These are phyloP conservation scores for Zymoseptoria pseudotritici DNA, from an alignment of 2,329 filamentous ascomycete genomes.

Conservation along the genomic window DNA sequence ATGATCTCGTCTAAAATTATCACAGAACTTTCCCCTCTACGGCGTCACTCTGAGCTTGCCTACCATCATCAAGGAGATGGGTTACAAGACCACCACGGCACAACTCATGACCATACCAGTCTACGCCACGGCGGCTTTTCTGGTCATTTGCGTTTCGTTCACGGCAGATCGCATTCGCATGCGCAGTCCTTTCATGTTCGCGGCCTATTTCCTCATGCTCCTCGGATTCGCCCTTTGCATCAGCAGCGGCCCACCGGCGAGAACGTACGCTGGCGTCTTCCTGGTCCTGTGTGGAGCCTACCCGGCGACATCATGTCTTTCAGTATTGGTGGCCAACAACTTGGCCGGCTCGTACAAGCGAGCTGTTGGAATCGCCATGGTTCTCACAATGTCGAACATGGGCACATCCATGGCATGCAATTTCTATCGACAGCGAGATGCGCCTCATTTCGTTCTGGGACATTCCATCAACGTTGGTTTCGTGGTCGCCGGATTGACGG, in stretches of 20 bases:
- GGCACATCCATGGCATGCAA: constrained; percentile 58
- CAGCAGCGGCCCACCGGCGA: constrained; percentile 1
- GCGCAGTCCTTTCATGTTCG: constrained; percentile 1
- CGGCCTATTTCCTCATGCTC: constrained; percentile 13
- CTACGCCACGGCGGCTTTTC: constrained; percentile 28
- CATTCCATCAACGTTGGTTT: constrained; percentile 48
- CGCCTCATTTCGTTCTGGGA: constrained; percentile 44
- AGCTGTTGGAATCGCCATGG: constrained; percentile 43
- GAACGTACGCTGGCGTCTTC: constrained; percentile 46
- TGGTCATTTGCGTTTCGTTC: background rate
- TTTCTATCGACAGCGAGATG: constrained; percentile 53
- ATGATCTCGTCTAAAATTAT: background rate
- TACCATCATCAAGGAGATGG: constrained; percentile 24
- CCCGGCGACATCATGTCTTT: background rate
- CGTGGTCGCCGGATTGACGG: constrained; percentile 40
- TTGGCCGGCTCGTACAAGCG: constrained; percentile 47
- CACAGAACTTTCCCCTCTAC: constrained; percentile 36
- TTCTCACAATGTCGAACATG: constrained; percentile 43
- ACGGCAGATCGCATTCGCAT: background rate
- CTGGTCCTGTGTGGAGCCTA: constrained; percentile 20
- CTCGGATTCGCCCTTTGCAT: constrained; percentile 2
- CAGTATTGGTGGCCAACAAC: constrained; percentile 35
- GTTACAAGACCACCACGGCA: constrained; percentile 36
- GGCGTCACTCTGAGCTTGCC: constrained; percentile 31
- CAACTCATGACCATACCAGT: constrained; percentile 41